A percentile compares a stretch with the other conserved stretches of the same genome.
phyloP scores from a whole-genome alignment of 2,329 filamentous ascomycete species.

The Microsporum canis region DNA sequence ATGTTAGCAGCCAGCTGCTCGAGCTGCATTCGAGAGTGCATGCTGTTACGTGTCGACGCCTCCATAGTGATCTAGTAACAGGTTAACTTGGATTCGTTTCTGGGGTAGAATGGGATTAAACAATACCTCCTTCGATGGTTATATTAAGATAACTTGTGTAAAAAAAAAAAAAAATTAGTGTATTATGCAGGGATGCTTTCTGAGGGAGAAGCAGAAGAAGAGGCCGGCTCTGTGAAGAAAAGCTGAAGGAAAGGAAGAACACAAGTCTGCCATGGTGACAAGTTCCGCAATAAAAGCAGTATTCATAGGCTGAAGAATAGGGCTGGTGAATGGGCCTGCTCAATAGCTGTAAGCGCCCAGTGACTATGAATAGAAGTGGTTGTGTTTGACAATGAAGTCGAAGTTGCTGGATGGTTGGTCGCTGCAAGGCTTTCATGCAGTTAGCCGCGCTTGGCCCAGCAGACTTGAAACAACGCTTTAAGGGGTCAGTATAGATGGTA shows the following conservation, averaged over 20 bases:
- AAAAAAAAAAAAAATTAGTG: background rate
- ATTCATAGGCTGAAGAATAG: background rate
- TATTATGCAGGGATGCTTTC: too few relatives aligned
- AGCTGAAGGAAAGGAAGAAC: background rate
- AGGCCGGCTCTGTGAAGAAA: background rate
- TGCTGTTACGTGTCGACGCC: background rate
- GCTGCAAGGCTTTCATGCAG: background rate
- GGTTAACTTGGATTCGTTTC: background rate
- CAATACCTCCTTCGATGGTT: background rate
- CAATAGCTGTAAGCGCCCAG: background rate
- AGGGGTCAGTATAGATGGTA: too few relatives aligned
- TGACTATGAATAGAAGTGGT: slow-evolving; percentile 1
- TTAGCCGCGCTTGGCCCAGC: background rate
- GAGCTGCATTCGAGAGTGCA: slow-evolving; percentile 9
- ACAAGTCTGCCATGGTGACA: background rate
- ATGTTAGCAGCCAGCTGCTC: slow-evolving; percentile 12
- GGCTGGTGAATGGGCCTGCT: background rate
- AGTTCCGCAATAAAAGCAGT: background rate
- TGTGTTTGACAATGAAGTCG: background rate
- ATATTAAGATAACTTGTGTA: background rate
- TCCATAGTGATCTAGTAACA: background rate
- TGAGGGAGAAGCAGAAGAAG: background rate
- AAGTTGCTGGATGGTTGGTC: background rate
- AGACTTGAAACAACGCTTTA: background rate
- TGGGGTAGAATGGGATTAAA: background rate